phyloP scores from a whole-genome alignment of 2,329 filamentous ascomycete genomes.

The Trichoderma koningiopsis region DNA sequence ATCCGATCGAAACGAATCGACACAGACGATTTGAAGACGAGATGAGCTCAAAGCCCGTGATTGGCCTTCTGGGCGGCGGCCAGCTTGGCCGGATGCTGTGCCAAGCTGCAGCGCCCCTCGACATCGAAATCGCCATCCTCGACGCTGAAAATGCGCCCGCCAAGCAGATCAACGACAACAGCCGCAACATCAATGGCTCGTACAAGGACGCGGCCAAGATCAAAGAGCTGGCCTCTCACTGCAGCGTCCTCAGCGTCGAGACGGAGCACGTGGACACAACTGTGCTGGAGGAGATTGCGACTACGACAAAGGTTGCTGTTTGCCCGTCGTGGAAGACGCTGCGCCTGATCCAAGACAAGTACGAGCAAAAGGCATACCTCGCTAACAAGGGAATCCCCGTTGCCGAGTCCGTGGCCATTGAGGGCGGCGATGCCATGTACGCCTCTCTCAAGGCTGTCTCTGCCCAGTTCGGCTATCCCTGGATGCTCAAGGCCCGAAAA shows the following conservation, averaged over 20 bases:
- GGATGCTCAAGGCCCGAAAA: slow-evolving; percentile 90
- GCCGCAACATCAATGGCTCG: slow-evolving; percentile 77
- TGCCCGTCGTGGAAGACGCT: slow-evolving; percentile 87
- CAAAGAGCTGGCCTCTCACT: slow-evolving; percentile 71
- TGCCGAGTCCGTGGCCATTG: slow-evolving; percentile 68
- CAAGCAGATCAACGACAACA: slow-evolving; percentile 79
- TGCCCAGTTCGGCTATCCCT: slow-evolving; percentile 72
- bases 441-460: slow-evolving; percentile 66
- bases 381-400: slow-evolving; percentile 68
- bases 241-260: slow-evolving; percentile 86
- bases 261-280: slow-evolving; percentile 95
- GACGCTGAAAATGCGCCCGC: slow-evolving; percentile 77
- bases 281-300: slow-evolving; percentile 79
- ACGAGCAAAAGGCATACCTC: slow-evolving; percentile 81
- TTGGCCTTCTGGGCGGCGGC: slow-evolving; percentile 62
- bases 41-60: slow-evolving; percentile 38
- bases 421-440: slow-evolving; percentile 53
- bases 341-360: slow-evolving; percentile 92
- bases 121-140: slow-evolving; percentile 76
- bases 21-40: neutral
- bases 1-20: neutral
- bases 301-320: slow-evolving; percentile 59
- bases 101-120: slow-evolving; percentile 75
- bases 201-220: slow-evolving; percentile 85
- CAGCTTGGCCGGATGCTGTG: slow-evolving; percentile 93